Evolutionary conservation across 139 green algal genomes (phyloP).

Genomic region (Closterium sp.): DNA sequence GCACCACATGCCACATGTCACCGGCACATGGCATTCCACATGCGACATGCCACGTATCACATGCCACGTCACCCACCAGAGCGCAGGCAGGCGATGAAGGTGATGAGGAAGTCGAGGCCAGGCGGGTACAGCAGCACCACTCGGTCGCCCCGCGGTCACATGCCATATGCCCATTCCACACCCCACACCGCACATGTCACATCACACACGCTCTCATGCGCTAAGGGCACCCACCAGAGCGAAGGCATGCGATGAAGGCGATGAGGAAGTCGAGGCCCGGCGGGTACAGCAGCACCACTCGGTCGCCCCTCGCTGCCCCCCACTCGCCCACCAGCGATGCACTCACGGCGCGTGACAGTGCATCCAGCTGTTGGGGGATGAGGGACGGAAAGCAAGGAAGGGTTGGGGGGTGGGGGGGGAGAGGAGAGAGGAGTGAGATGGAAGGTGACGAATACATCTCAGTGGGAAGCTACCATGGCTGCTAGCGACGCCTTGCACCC

Average conservation of each 20-base stretch:
- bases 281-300: constrained; percentile 53
- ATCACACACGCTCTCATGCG: background rate
- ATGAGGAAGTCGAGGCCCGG: constrained; percentile 55
- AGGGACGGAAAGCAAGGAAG: background rate
- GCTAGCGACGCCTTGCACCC: no score
- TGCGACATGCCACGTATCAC: no score
- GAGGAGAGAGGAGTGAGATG: no score
- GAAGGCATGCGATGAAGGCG: constrained; percentile 47
- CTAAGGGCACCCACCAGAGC: constrained; percentile 1
- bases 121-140: constrained; percentile 56
- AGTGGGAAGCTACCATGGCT: no score
- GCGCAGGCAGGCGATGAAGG: constrained; percentile 44
- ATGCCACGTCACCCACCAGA: background rate
- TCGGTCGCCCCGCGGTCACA: constrained; percentile 4
- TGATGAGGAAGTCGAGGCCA: constrained; percentile 52
- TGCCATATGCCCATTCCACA: no score
- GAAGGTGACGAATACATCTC: no score
- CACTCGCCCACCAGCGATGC: constrained; percentile 4
- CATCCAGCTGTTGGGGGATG: constrained; percentile 7
- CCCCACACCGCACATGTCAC: background rate
- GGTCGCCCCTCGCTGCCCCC: constrained; percentile 1
- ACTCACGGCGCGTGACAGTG: background rate
- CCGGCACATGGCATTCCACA: no score
- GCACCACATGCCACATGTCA: no score
- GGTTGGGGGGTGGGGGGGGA: no score